phyloP scores from a whole-genome alignment of 768 basidiomycete genomes.

The Imleria badia region DNA sequence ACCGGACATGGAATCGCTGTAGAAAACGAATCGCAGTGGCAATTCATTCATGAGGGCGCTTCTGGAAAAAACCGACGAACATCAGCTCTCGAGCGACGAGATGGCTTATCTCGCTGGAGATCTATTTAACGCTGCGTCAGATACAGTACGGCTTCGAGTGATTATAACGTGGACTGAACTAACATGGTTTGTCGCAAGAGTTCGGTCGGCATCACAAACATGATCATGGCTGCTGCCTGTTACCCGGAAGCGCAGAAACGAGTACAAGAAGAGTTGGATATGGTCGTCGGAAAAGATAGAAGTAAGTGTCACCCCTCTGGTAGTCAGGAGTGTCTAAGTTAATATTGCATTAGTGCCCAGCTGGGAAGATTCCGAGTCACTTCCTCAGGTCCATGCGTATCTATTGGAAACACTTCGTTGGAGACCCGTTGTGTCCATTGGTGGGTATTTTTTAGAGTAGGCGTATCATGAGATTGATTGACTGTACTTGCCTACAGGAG shows the following conservation, averaged over 20 bases:
- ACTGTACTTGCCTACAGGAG: constrained; percentile 29
- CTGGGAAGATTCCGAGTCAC: constrained; percentile 31
- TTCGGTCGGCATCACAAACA: constrained; percentile 48
- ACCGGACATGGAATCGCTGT: no score
- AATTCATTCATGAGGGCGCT: constrained; percentile 51
- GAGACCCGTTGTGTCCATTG: constrained; percentile 31
- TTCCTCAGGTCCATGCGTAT: constrained; percentile 38
- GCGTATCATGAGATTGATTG: neutral
- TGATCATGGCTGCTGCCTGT: constrained; percentile 53
- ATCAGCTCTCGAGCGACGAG: constrained; percentile 50
- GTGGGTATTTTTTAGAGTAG: constrained; percentile 4
- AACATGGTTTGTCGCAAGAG: constrained; percentile 27
- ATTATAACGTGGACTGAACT: neutral
- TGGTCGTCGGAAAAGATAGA: constrained; percentile 42
- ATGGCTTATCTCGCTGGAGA: constrained; percentile 57
- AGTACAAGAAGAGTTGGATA: constrained; percentile 55
- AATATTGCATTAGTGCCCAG: constrained; percentile 30
- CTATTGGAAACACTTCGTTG: constrained; percentile 37
- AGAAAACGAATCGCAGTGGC: constrained; percentile 8
- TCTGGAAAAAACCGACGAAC: constrained; percentile 46
- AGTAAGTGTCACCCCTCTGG: constrained; percentile 2
- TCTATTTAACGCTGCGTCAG: constrained; percentile 60
- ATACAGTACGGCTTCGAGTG: constrained; percentile 36
- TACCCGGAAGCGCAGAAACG: constrained; percentile 49
- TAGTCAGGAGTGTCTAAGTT: neutral